A percentile compares a stretch with the other conserved stretches of the same genome.
phyloP scores from a whole-genome alignment of 768 basidiomycete species.

The Ramaria rubella region DNA sequence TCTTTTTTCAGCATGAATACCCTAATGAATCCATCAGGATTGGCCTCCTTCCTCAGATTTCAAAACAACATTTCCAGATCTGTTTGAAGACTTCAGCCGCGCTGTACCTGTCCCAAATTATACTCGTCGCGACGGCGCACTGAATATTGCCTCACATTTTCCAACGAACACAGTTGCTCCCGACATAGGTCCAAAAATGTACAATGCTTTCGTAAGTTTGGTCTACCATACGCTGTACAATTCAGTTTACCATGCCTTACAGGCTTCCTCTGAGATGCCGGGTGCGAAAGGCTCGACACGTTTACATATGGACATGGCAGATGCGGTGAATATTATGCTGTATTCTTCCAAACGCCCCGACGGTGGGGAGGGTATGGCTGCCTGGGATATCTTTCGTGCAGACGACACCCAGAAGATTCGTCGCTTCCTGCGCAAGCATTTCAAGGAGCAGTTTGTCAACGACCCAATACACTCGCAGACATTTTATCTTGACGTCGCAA shows the following conservation, averaged over 20 bases:
- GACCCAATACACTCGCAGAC: slow-evolving; percentile 92
- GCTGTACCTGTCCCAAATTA: slow-evolving; percentile 86
- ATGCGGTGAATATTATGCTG: slow-evolving; percentile 89
- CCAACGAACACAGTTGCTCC: slow-evolving; percentile 72
- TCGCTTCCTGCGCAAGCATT: slow-evolving; percentile 61
- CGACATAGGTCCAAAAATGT: slow-evolving; percentile 91
- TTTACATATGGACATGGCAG: slow-evolving; percentile 92
- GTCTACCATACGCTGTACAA: neutral
- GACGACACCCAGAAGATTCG: slow-evolving; percentile 78
- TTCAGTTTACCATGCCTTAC: slow-evolving; percentile 1
- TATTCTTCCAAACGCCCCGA: slow-evolving; percentile 56
- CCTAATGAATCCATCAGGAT: slow-evolving; percentile 58
- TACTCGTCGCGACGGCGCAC: slow-evolving; percentile 82
- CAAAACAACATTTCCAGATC: slow-evolving; percentile 70
- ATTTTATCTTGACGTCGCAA: slow-evolving; percentile 68
- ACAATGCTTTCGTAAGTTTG: slow-evolving; percentile 62
- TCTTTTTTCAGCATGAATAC: slow-evolving; percentile 64
- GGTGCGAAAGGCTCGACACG: slow-evolving; percentile 82
- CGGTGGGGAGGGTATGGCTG: slow-evolving; percentile 65
- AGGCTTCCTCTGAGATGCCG: slow-evolving; percentile 51
- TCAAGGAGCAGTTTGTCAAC: slow-evolving; percentile 41
- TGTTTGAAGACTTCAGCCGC: slow-evolving; percentile 78
- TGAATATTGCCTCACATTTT: slow-evolving; percentile 88
- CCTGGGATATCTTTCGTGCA: slow-evolving; percentile 86
- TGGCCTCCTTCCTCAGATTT: slow-evolving; percentile 92